Conservation (phyloP, 257 asterid genomes). For the Solanum pinnatisectum region DNA sequence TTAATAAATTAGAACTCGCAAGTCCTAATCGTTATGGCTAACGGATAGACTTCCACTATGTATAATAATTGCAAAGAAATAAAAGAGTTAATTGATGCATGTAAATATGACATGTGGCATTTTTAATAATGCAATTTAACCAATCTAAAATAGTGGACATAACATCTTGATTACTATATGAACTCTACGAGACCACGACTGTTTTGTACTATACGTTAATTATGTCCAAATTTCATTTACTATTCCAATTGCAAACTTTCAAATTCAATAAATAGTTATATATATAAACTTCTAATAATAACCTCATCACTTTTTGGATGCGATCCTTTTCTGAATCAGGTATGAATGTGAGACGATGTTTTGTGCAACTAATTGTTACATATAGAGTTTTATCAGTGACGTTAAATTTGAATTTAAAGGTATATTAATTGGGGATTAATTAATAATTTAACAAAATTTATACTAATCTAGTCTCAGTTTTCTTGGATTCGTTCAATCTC, state of each 20-base stretch:
- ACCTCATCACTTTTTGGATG: not conserved
- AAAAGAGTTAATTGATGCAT: not conserved
- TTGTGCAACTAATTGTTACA: accelerated
- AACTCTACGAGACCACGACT: not conserved
- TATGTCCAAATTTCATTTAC: not conserved
- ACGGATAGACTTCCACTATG: not conserved
- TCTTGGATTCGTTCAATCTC: not conserved
- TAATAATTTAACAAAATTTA: not conserved
- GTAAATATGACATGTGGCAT: not conserved
- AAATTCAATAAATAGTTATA: not conserved
- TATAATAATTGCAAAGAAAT: not conserved
- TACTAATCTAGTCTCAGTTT: not conserved
- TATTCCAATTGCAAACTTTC: not conserved
- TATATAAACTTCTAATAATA: not conserved
- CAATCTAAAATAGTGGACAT: not conserved
- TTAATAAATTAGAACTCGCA: not conserved
- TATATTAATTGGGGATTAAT: not conserved
- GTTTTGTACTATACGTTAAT: not conserved
- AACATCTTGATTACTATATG: not conserved
- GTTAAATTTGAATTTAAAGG: not conserved
- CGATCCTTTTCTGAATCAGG: not conserved
- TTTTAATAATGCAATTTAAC: not conserved
- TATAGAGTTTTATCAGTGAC: not conserved
- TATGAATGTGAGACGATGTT: not conserved
- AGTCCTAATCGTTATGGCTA: not conserved